These are phyloP conservation scores for Akanthomyces uredinophilus DNA, from an alignment of 2,329 filamentous ascomycete species.

Conservation along the genomic window DNA sequence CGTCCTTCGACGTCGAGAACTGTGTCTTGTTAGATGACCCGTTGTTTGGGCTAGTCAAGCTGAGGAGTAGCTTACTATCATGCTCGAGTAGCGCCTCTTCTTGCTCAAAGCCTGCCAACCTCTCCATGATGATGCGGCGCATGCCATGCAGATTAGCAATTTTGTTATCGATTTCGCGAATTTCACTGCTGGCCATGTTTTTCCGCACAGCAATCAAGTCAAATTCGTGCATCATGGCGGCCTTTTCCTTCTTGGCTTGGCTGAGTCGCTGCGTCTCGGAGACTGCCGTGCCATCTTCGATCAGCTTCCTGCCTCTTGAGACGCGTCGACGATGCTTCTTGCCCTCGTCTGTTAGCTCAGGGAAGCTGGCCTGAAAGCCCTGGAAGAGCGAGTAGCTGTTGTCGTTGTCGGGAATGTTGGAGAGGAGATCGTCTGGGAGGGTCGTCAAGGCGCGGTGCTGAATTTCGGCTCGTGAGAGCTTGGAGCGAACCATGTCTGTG, in stretches of 20 bases:
- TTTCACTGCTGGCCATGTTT: constrained; percentile 96
- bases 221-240: constrained; percentile 73
- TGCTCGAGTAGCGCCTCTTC: constrained; percentile 88
- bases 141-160: constrained; percentile 89
- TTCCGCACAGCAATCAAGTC: constrained; percentile 91
- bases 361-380: constrained; percentile 87
- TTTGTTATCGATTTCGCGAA: constrained; percentile 94
- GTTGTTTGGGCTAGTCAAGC: background rate
- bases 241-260: constrained; percentile 74
- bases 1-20: constrained; percentile 59
- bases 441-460: constrained; percentile 87
- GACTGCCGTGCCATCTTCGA: constrained; percentile 55
- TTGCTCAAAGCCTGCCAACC: constrained; percentile 79
- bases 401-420: constrained; percentile 80
- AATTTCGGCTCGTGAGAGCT: constrained; percentile 85
- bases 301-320: constrained; percentile 70
- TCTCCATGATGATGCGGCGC: constrained; percentile 85
- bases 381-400: constrained; percentile 92
- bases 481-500: constrained; percentile 88
- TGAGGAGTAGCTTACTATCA: constrained; percentile 56
- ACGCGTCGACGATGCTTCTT: constrained; percentile 66
- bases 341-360: constrained; percentile 62
- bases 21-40: constrained; percentile 33
- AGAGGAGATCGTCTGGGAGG: constrained; percentile 82
- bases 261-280: constrained; percentile 59